Evolutionary conservation across 352 stramenopile species (phyloP).

Genomic region (Phytophthora podocarpi): DNA sequence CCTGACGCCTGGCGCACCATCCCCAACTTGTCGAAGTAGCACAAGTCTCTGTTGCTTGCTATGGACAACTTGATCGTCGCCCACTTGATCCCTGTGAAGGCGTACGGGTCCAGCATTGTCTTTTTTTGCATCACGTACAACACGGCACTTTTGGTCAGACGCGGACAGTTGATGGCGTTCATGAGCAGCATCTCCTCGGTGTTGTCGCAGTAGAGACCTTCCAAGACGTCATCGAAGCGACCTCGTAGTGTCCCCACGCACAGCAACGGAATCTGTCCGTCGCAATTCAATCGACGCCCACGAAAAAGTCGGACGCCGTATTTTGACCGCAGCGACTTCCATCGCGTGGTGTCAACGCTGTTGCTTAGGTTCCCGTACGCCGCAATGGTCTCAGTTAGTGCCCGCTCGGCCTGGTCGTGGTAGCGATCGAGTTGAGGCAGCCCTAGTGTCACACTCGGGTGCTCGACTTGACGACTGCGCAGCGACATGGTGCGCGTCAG

Average conservation of each 20-base stretch:
- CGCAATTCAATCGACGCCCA: constrained; percentile 13
- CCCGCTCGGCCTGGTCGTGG: constrained; percentile 38
- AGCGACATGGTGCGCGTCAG: constrained; percentile 34
- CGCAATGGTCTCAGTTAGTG: constrained; percentile 41
- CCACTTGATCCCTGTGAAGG: constrained; percentile 47
- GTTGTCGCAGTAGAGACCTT: constrained; percentile 35
- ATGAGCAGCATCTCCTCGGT: constrained; percentile 39
- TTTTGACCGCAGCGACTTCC: constrained; percentile 44
- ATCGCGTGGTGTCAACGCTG: constrained; percentile 33
- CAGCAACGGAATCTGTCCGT: constrained; percentile 21
- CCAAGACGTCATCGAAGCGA: constrained; percentile 44
- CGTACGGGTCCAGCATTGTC: neutral
- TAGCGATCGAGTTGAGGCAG: constrained; percentile 44
- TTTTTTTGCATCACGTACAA: constrained; percentile 15
- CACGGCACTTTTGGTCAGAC: constrained; percentile 30
- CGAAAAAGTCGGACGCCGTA: constrained; percentile 42
- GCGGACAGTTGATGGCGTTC: constrained; percentile 33
- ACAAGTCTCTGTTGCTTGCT: constrained; percentile 45
- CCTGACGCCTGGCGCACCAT: constrained; percentile 37
- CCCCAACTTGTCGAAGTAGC: constrained; percentile 57
- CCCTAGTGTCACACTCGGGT: constrained; percentile 17
- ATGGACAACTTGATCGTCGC: constrained; percentile 40
- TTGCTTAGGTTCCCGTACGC: constrained; percentile 31
- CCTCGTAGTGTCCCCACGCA: constrained; percentile 32
- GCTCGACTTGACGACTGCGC: constrained; percentile 25